Conservation (phyloP, 176 grass and related monocot genomes). For the Eragrostis nindensis region DNA sequence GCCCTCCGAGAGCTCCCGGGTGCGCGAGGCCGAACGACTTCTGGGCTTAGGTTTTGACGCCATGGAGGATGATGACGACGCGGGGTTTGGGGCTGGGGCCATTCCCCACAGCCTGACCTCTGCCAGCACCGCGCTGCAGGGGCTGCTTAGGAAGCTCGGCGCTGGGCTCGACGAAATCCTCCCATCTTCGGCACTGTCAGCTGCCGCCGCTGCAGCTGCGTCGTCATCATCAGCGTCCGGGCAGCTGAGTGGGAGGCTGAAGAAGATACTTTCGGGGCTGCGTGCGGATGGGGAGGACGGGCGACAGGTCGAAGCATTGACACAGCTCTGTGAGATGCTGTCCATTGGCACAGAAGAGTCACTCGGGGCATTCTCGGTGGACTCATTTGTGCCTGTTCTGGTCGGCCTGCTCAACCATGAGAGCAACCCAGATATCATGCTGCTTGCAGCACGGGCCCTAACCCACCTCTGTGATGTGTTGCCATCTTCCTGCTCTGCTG, state of each 20-base stretch:
- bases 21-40: conserved; percentile 68
- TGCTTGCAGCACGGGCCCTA: conserved; percentile 77
- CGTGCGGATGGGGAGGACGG: conserved; percentile 79
- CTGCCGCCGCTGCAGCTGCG: conserved; percentile 35
- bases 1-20: conserved; percentile 49
- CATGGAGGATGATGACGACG: conserved; percentile 65
- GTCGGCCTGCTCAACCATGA: conserved; percentile 80
- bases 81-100: conserved; percentile 50
- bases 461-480: conserved; percentile 79
- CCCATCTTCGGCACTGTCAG: conserved; percentile 54
- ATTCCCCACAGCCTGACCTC: conserved; percentile 74
- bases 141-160: conserved; percentile 78
- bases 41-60: conserved; percentile 67
- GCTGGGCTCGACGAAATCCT: conserved; percentile 81
- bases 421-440: conserved; percentile 87
- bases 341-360: conserved; percentile 87
- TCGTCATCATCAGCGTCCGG: conserved; percentile 42
- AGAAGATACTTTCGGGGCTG: conserved; percentile 68
- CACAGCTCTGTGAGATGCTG: conserved; percentile 83
- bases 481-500: conserved; percentile 76
- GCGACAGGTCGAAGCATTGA: conserved; percentile 66
- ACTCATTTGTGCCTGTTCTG: conserved; percentile 80
- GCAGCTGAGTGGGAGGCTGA: conserved; percentile 59
- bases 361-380: conserved; percentile 62
- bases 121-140: conserved; percentile 79